Base-by-base conservation (phyloP, 345 rosid genomes). In the Eutrema japonicum region DNA sequence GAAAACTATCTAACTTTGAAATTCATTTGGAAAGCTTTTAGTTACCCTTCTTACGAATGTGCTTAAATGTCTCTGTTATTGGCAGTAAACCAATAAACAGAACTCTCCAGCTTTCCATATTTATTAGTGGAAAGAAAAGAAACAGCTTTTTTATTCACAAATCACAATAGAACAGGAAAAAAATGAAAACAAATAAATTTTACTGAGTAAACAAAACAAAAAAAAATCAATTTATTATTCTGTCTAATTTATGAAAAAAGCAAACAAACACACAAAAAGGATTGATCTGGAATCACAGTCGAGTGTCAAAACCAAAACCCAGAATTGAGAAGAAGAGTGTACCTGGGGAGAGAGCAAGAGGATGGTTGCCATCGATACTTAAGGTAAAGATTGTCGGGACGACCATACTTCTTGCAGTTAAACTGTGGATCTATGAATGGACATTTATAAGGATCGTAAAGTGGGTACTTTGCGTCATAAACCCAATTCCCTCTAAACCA, bases 361-460 rank as follows among this genome's bases (percentile, higher is more conserved):
- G 16, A 22, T 16, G 98, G 98, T 74, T 88, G 90, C 97, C 98
- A 94, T 70, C 98, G 76, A 51, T 83, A 89, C 10, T 73, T 78
- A 46, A 89, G 94, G 61, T 91, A 94, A 57, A 62, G 71, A n/a
- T 50, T 83, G 72, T 91, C 97, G 3, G 90, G 88, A 35, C 98
- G 96, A 40, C 96, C 96, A 26, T 83, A 94, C 68, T 89, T 85
- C 50, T 80, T 71, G 82, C 98, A 93, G 65, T 93, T 86, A 59
- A 84, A 93, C 66, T 93, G 94, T 76, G 86, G 87, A 66, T 89
- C 89, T 64, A 93, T 82, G 74, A 79, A 84, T 1, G 95, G 95
- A 53, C 98, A 93, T 7, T 76, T 52, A 0, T 92, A 70, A 49
- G 98, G 83, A 63, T 87, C 60, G 35, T 89, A 93, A 54, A 85